Conservation (phyloP, 148 eudicot species). For the Camellia japonica region DNA sequence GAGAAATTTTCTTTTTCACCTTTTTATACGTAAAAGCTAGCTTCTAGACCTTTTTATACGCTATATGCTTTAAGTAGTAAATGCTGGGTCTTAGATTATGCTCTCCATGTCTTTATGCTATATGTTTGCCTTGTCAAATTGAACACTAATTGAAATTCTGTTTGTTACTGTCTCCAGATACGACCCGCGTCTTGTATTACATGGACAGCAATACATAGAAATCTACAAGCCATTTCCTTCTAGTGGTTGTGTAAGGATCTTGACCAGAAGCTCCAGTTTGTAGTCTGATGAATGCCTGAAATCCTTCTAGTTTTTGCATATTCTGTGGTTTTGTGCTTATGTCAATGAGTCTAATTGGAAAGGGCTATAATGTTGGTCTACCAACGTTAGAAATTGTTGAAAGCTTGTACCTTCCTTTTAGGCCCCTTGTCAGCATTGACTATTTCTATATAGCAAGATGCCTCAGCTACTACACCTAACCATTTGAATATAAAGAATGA, state of each 20-base stretch:
- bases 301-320: neutral
- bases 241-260: slow-evolving; percentile 56
- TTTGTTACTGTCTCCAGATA: slow-evolving; percentile 39
- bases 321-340: neutral
- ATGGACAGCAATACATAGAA: slow-evolving; percentile 91
- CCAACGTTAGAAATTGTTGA: neutral
- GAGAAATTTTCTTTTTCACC: neutral
- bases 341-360: slow-evolving; percentile 4
- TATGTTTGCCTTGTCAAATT: neutral
- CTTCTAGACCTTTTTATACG: neutral
- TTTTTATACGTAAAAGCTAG: neutral
- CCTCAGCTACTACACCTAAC: slow-evolving; percentile 1
- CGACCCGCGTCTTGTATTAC: slow-evolving; percentile 84
- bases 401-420: neutral
- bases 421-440: neutral
- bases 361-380: neutral
- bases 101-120: neutral
- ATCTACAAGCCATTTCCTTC: slow-evolving; percentile 87
- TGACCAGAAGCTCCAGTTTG: slow-evolving; percentile 16
- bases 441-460: neutral
- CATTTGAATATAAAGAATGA: neutral
- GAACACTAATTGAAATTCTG: slow-evolving; percentile 10
- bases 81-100: neutral
- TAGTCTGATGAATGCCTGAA: slow-evolving; percentile 13
- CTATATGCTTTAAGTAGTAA: neutral